These are phyloP conservation scores for Emergomyces orientalis DNA, from an alignment of 2,329 filamentous ascomycete genomes.

Conservation along the genomic window DNA sequence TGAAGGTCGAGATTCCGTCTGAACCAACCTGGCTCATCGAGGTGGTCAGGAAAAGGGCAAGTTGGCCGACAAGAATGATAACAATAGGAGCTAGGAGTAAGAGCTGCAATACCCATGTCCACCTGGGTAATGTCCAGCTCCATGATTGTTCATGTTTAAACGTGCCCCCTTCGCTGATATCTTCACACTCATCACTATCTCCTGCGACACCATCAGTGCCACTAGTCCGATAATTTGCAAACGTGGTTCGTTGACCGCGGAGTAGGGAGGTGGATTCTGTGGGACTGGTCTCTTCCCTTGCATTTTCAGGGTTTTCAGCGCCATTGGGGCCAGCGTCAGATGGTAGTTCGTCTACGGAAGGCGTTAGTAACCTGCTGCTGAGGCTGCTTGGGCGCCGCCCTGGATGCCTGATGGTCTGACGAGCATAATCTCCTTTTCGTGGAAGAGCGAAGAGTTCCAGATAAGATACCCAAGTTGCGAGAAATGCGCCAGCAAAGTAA, in stretches of 20 bases:
- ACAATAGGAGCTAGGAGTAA: conserved; percentile 69
- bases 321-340: conserved; percentile 15
- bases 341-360: conserved; percentile 32
- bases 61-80: conserved; percentile 66
- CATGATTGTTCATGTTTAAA: conserved; percentile 74
- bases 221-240: conserved; percentile 44
- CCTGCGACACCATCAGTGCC: conserved; percentile 22
- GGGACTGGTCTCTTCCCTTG: conserved; percentile 31
- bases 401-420: conserved; percentile 42
- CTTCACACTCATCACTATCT: conserved; percentile 22
- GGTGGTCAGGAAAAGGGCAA: conserved; percentile 62
- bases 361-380: conserved; percentile 36
- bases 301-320: conserved; percentile 19
- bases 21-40: conserved; percentile 71
- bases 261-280: conserved; percentile 52
- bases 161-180: conserved; percentile 28
- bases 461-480: conserved; percentile 65
- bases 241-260: conserved; percentile 44
- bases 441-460: conserved; percentile 71
- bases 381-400: conserved; percentile 21
- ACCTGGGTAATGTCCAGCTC: conserved; percentile 68
- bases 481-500: conserved; percentile 64
- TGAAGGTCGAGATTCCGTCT: conserved; percentile 65
- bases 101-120: conserved; percentile 83
- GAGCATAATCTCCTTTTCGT: conserved; percentile 60